phyloP scores from a whole-genome alignment of 2,329 filamentous ascomycete species.

The Penicillium verrucosum region DNA sequence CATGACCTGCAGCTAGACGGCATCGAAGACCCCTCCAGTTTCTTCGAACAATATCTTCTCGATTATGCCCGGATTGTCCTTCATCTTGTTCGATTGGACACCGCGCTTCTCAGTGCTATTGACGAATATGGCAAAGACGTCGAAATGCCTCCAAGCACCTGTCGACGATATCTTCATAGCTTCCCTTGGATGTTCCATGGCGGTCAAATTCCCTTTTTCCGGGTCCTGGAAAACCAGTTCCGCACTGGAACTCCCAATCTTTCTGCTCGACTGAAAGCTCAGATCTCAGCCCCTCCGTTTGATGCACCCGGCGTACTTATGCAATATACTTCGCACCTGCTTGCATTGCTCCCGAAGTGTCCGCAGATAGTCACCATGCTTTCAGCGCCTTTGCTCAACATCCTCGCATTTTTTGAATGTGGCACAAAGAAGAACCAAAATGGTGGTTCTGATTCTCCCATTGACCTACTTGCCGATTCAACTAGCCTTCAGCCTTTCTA shows the following conservation, averaged over 20 bases:
- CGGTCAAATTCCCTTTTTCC: conserved; percentile 38
- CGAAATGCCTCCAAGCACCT: conserved; percentile 29
- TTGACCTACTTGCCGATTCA: conserved; percentile 18
- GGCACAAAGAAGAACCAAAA: conserved; percentile 27
- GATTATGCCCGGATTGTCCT: conserved; percentile 40
- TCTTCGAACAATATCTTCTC: conserved; percentile 43
- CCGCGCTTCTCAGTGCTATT: conserved; percentile 28
- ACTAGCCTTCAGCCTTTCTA: conserved; percentile 26
- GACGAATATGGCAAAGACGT: conserved; percentile 27
- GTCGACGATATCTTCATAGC: conserved; percentile 34
- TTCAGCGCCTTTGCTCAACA: conserved; percentile 21
- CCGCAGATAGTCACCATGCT: conserved; percentile 28
- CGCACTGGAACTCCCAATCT: conserved; percentile 28
- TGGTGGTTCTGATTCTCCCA: conserved; percentile 19
- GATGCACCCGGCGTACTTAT: conserved; percentile 27
- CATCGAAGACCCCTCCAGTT: conserved; percentile 27
- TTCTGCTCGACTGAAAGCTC: conserved; percentile 30
- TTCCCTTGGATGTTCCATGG: conserved; percentile 38
- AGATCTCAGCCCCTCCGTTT: conserved; percentile 26
- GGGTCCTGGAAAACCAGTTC: conserved; percentile 31
- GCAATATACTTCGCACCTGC: conserved; percentile 29
- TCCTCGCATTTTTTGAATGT: conserved; percentile 31
- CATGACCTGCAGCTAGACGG: conserved; percentile 33
- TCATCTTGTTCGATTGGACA: conserved; percentile 43
- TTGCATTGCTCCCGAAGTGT: conserved; percentile 30